Percentiles rank a stretch among this genome's conserved stretches.
These are phyloP conservation scores for Aureobasidium namibiae DNA, from an alignment of 2,329 filamentous ascomycete species.

Conservation along the genomic window DNA sequence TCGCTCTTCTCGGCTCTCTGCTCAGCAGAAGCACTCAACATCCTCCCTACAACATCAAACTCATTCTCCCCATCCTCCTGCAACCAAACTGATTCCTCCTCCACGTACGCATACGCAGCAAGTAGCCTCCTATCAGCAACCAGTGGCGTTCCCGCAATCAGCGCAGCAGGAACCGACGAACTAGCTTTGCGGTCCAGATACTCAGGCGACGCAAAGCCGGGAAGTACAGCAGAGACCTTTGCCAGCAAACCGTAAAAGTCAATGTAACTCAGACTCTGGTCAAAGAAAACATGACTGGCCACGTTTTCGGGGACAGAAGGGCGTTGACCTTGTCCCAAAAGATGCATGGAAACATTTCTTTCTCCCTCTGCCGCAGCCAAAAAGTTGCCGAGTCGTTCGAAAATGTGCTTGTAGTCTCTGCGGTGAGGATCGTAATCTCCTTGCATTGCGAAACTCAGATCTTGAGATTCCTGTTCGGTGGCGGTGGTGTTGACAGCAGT, in stretches of 20 bases:
- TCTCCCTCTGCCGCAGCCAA: conserved; percentile 1
- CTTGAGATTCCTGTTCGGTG: background rate
- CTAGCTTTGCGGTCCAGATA: conserved; percentile 24
- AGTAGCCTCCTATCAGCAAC: conserved; percentile 21
- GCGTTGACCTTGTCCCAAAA: conserved; percentile 13
- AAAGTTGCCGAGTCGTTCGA: conserved; percentile 20
- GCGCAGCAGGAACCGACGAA: conserved; percentile 21
- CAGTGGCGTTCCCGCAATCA: conserved; percentile 23
- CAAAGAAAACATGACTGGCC: conserved; percentile 20
- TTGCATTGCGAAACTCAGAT: conserved; percentile 22
- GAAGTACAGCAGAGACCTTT: conserved; percentile 21
- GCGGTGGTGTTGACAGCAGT: conserved; percentile 9
- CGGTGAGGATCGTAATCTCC: conserved; percentile 23
- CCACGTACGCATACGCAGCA: conserved; percentile 23
- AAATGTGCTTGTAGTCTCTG: conserved; percentile 22
- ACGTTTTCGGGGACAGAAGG: conserved; percentile 20
- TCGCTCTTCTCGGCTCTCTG: conserved; percentile 38
- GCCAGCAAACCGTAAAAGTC: conserved; percentile 23
- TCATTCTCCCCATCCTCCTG: conserved; percentile 20
- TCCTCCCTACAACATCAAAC: conserved; percentile 23
- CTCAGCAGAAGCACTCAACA: conserved; percentile 26
- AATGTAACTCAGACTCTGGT: conserved; percentile 22
- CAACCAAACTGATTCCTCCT: conserved; percentile 22
- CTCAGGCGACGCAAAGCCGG: conserved; percentile 21
- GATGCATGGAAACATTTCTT: conserved; percentile 5